Base-by-base conservation (phyloP, 2,329 filamentous ascomycete genomes). In the Fusarium incarnatum region DNA sequence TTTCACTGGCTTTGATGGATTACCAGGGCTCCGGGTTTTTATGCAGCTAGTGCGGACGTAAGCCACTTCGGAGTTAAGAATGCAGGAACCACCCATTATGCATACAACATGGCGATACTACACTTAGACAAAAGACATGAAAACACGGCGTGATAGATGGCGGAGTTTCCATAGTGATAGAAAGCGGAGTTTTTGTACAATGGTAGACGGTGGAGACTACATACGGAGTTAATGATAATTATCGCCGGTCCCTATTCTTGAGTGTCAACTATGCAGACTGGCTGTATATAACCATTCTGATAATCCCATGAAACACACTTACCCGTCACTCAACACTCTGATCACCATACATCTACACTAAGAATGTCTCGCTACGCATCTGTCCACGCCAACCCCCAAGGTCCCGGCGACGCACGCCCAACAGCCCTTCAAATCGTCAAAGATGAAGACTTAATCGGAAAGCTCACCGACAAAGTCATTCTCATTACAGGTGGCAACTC, bases 401-500 rank as follows among this genome's bases (percentile, higher is more conserved):
- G 70, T 3, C 60, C 70, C 1, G 64, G 70, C 1, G 70, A 73
- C 15, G 46, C 64, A 11, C 56, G 70, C 1, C 70, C 64, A 8
- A 73, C 70, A 4, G 60, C 70, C 5, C 30, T 73, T 3, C 64
- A 64, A 10, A 42, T 67, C 18, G n/a, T 59, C 8, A 30, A 59
- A 30, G 58, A 68, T 0, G 64, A 68, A 22, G 18, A 2, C 7
- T 23, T 57, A 0, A 1, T 64, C 1, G 16, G 22, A 5, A 64
- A 42, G n/a, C 42, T 59, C 10, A 30, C 42, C 0, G 30, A 34
- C 0, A 64, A 64, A 3, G 11, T 57, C 0, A 11, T 55, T 4
- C 45, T 73, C 23, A 25, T 73, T 10, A 73, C 67, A 4, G 70
- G 70, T 4, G 64, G 23, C 1, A 67, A 68, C 2, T 64, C 66